A percentile compares a stretch with the other conserved stretches of the same genome.
These are phyloP conservation scores for Ganoderma multipileum DNA, from an alignment of 1,284 basidiomycete species.

Conservation along the genomic window DNA sequence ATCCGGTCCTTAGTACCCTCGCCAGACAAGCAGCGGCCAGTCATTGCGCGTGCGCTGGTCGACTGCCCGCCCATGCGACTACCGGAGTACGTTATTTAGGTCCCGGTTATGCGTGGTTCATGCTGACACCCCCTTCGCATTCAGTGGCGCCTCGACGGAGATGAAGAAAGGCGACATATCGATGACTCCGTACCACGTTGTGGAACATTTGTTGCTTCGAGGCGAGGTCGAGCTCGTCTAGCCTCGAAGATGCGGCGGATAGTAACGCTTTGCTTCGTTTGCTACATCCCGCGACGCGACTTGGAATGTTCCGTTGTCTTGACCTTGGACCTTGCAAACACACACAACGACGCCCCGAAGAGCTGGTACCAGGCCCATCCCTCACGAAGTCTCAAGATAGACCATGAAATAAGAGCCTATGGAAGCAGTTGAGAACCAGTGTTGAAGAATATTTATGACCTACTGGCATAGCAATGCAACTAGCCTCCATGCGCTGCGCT, in stretches of 20 bases:
- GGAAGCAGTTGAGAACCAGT: no score
- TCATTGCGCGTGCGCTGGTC: slow-evolving; percentile 80
- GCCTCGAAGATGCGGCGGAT: background rate
- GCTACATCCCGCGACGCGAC: background rate
- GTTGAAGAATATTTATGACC: no score
- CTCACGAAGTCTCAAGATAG: no score
- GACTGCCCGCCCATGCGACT: slow-evolving; percentile 75
- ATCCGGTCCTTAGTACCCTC: slow-evolving; percentile 63
- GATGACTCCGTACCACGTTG: slow-evolving; percentile 69
- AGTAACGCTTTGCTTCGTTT: no score
- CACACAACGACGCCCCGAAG: no score
- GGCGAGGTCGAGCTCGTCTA: slow-evolving; percentile 78
- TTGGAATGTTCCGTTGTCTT: background rate
- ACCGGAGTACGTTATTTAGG: slow-evolving; percentile 64
- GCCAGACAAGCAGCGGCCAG: slow-evolving; percentile 76
- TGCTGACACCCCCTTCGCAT: background rate
- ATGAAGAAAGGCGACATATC: slow-evolving; percentile 77
- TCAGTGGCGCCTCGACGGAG: slow-evolving; percentile 65
- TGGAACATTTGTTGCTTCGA: slow-evolving; percentile 72
- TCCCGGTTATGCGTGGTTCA: background rate
- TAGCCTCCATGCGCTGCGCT: no score
- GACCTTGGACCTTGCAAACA: no score
- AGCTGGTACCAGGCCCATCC: no score
- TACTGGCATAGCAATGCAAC: no score
- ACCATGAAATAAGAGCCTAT: no score